Percentiles rank a stretch among this genome's conserved stretches.
These are phyloP conservation scores for Aspergillus cejpii DNA, from an alignment of 2,329 filamentous ascomycete genomes.

Conservation along the genomic window DNA sequence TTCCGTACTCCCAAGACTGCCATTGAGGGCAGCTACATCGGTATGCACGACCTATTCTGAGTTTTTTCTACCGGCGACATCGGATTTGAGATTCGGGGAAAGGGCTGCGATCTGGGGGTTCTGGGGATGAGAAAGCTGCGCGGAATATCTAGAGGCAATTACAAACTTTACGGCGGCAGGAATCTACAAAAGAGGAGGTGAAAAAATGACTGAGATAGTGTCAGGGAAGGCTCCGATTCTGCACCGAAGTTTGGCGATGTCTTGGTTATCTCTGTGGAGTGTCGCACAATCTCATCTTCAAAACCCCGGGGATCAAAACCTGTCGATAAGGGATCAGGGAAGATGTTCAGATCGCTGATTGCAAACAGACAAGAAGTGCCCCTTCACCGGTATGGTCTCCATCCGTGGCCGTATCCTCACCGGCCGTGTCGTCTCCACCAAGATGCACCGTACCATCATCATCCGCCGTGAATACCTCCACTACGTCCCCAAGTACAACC, in stretches of 20 bases:
- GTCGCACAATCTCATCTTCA: conserved; percentile 10
- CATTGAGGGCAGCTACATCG: conserved; percentile 98
- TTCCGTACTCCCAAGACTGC: conserved; percentile 98
- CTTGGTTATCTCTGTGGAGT: background rate
- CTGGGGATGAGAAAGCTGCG: conserved; percentile 14
- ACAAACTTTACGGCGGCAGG: background rate
- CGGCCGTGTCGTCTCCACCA: conserved; percentile 97
- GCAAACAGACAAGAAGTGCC: conserved; percentile 96
- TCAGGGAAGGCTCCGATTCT: background rate
- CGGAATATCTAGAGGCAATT: conserved; percentile 1
- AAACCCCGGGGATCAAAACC: conserved; percentile 5
- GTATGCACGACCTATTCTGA: conserved; percentile 56
- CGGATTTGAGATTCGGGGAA: conserved; percentile 16
- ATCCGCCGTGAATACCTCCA: conserved; percentile 99
- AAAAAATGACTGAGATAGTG: background rate
- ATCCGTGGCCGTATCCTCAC: conserved; percentile 99
- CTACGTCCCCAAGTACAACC: conserved; percentile 98
- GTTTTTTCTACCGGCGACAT: conserved; percentile 15
- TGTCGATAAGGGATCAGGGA: background rate
- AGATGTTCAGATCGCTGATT: conserved; percentile 21
- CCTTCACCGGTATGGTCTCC: conserved; percentile 97
- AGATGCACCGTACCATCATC: conserved; percentile 99
- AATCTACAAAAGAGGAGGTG: background rate
- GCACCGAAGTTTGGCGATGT: background rate
- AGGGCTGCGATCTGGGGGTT: conserved; percentile 5